phyloP scores from a whole-genome alignment of 345 rosid species.

The Murraya koenigii region DNA sequence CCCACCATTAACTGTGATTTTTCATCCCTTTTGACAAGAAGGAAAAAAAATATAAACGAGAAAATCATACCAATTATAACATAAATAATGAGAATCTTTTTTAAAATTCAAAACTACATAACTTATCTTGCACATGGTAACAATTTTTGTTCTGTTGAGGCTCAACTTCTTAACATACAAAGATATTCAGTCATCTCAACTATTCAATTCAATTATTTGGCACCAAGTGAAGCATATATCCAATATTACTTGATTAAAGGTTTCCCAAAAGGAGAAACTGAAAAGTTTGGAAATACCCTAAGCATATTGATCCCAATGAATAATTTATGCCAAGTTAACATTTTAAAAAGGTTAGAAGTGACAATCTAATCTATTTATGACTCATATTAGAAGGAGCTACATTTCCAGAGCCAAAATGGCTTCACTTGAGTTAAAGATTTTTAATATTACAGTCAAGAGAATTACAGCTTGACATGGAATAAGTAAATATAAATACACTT shows the following conservation, averaged over 20 bases:
- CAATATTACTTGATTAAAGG: not conserved
- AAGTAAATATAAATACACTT: not conserved
- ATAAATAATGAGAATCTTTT: not conserved
- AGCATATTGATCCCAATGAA: not conserved
- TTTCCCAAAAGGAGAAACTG: not conserved
- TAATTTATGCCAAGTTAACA: not conserved
- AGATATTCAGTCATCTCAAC: not conserved
- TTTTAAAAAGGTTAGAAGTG: not conserved
- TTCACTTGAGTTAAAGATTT: not conserved
- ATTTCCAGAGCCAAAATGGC: not conserved
- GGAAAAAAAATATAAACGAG: not conserved
- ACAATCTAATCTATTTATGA: not conserved
- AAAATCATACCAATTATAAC: not conserved
- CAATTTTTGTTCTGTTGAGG: not conserved
- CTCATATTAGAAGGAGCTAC: not conserved
- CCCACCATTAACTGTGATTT: conserved; percentile 95
- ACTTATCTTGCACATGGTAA: not conserved
- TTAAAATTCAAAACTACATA: not conserved
- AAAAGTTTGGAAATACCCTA: not conserved
- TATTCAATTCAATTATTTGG: too few species aligned
- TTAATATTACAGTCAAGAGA: not conserved
- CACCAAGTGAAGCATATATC: not conserved
- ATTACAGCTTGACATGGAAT: not conserved
- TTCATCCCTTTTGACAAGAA: conserved; percentile 61
- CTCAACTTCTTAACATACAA: not conserved